A percentile compares a stretch with the other conserved stretches of the same genome.
Evolutionary conservation across 2,329 filamentous ascomycete species (phyloP).

Genomic region (Spiromastix sp.): DNA sequence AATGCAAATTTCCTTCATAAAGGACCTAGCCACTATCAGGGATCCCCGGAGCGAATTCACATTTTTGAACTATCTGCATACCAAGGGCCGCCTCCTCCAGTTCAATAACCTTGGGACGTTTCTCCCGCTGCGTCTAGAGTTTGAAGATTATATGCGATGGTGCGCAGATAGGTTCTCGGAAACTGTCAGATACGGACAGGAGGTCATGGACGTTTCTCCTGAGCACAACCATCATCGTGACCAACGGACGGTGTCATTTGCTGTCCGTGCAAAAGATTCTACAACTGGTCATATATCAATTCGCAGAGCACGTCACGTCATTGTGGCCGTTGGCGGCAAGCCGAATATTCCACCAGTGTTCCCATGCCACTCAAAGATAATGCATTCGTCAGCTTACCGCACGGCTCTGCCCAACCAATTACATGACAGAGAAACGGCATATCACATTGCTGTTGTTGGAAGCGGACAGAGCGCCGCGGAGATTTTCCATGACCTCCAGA

Average conservation of each 20-base stretch:
- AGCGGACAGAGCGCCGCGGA: constrained; percentile 88
- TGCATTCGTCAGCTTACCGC: constrained; percentile 84
- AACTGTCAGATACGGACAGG: constrained; percentile 64
- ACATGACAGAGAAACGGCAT: constrained; percentile 33
- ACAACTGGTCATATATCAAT: constrained; percentile 33
- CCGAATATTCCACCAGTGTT: constrained; percentile 61
- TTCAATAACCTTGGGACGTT: constrained; percentile 90
- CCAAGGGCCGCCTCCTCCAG: constrained; percentile 68
- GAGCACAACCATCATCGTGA: constrained; percentile 38
- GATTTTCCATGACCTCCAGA: constrained; percentile 84
- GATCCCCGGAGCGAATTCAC: constrained; percentile 87
- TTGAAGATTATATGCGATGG: constrained; percentile 93
- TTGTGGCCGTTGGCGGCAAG: constrained; percentile 57
- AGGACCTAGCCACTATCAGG: constrained; percentile 82
- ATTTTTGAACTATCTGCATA: constrained; percentile 86
- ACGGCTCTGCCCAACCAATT: constrained; percentile 29
- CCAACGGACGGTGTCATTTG: constrained; percentile 56
- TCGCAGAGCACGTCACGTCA: constrained; percentile 39
- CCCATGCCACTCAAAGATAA: constrained; percentile 60
- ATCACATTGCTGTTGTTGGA: constrained; percentile 78
- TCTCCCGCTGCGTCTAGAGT: constrained; percentile 74
- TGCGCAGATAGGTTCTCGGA: constrained; percentile 68
- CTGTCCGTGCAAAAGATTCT: constrained; percentile 54
- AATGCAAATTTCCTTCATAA: constrained; percentile 98
- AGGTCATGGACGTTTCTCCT: constrained; percentile 63